phyloP scores from a whole-genome alignment of 441 rosid species.

The Corymbia citriodora region DNA sequence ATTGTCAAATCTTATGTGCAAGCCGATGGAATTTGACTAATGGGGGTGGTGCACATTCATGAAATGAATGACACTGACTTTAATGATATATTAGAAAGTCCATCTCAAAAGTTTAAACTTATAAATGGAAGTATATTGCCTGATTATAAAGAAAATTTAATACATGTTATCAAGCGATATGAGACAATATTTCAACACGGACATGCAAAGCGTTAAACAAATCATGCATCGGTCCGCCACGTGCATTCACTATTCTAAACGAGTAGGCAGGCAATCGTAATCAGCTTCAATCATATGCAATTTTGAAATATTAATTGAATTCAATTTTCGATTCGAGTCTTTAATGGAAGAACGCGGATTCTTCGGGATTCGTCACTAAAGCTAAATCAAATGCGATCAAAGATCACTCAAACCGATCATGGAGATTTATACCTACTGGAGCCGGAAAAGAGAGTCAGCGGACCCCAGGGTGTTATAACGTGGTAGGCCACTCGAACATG shows the following conservation, averaged over 20 bases:
- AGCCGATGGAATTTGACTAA: too few relatives aligned
- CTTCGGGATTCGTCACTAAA: background rate
- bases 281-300: background rate
- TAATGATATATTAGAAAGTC: too few relatives aligned
- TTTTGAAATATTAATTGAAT: background rate
- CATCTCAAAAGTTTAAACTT: too few relatives aligned
- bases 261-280: fast-evolving
- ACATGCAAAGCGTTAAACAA: background rate
- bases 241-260: background rate
- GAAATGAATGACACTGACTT: too few relatives aligned
- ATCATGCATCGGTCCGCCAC: fast-evolving
- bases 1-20: too few relatives aligned
- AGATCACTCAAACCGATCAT: background rate
- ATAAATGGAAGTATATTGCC: fast-evolving
- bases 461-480: too few relatives aligned
- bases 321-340: background rate
- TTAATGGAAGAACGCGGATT: fast-evolving
- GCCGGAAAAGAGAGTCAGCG: background rate
- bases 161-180: fast-evolving
- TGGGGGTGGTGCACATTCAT: too few relatives aligned
- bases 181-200: fast-evolving
- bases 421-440: background rate
- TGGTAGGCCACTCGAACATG: too few relatives aligned
- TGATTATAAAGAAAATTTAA: too few relatives aligned
- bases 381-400: background rate